Evolutionary conservation across 176 grass and related monocot genomes (phyloP), one percentile per base, ranked within the genome.

Genomic region (Tuctoria greenei): DNA sequence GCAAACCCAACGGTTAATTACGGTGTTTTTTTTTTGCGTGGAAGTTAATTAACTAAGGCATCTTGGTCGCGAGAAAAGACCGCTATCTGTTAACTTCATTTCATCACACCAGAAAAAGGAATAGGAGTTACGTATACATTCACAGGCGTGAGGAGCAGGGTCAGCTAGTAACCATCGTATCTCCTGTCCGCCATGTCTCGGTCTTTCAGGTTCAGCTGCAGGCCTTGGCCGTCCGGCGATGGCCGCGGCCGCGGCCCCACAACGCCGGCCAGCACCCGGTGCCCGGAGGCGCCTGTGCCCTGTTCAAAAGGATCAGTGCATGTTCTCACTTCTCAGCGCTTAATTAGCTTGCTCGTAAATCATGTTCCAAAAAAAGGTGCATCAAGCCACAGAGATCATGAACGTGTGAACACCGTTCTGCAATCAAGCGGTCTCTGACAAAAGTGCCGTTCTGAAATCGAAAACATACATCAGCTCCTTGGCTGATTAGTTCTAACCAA

Each of bases 221-320:
- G 25, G 25, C 38, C 18, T 78, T 78, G 5, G 57, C 36, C 45
- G 74, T 21, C 21, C 61, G 18, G 0, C 56, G 36, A 8, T 47
- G 42, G 15, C 61, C 69, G 20, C 74, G 80, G 36, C 66, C 38
- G 46, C 68, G 63, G n/a, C 80, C 75, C 86, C 86, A 88, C n/a
- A 88, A 21, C 80, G 45, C 55, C 75, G 75, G 26, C 75, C 75
- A 88, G 80, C 86, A 88, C 3, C 86, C 86, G 45, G 83, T 73
- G 37, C 10, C 62, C 44, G 24, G 37, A 5, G 75, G 57, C 27
- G 55, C 44, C 3, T 44, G 51, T 1, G 36, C 44, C 80, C 86
- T 88, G 66, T n/a, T n/a, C n/a, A 82, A 47, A 77, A 54, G 17
- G 47, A 40, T 58, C 31, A 31, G 2, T 0, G 8, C 28, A 27